These are phyloP conservation scores for Gossypium anomalum DNA, from an alignment of 345 rosid genomes.

Conservation along the genomic window DNA sequence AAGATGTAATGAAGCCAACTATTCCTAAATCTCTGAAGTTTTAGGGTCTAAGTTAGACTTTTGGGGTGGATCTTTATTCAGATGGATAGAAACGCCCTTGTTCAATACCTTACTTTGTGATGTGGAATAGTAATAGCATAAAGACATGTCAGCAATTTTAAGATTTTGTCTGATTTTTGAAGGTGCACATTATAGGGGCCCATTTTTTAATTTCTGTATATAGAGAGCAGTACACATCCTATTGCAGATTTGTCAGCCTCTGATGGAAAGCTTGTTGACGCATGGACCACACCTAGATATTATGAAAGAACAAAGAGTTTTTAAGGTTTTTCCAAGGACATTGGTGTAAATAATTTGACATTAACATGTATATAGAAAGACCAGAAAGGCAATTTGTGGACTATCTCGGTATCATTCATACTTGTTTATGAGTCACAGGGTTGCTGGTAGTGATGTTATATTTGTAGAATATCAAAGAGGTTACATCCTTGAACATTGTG, in stretches of 20 bases:
- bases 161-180: conserved; percentile 10
- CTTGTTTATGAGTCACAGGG: no score
- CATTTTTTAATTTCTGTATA: conserved; percentile 8
- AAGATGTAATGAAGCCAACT: not conserved
- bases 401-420: not conserved
- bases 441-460: not conserved
- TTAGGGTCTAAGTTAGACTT: not conserved
- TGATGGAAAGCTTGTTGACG: conserved; percentile 5
- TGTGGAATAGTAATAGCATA: not conserved
- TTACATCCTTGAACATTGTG: not conserved
- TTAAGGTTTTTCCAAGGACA: not conserved
- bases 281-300: conserved; percentile 19
- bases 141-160: not conserved
- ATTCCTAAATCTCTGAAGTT: conserved; percentile 7
- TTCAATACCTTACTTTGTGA: not conserved
- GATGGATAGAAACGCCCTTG: not conserved
- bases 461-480: not conserved
- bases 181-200: not conserved
- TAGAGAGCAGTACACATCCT: conserved; percentile 4
- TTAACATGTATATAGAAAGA: not conserved
- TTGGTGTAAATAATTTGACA: not conserved
- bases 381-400: not conserved
- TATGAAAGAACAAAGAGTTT: not conserved
- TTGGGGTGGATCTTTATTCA: not conserved
- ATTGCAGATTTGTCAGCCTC: conserved; percentile 6